Conservation (phyloP, 179 eudicot genomes). For the Camellia oleifera region DNA sequence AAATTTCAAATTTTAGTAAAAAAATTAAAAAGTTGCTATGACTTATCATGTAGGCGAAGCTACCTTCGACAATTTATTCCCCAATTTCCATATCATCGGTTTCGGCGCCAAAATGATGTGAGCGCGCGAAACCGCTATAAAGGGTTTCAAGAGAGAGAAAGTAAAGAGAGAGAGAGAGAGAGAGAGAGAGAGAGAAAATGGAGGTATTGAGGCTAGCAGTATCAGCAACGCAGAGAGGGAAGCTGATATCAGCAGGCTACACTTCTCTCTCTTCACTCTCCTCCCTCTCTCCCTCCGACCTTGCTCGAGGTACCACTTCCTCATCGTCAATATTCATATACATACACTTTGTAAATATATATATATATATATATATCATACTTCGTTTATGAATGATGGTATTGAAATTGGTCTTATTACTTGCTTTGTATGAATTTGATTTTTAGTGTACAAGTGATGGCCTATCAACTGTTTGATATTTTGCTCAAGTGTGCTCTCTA, state of each 20-base stretch:
- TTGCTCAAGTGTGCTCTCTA: neutral
- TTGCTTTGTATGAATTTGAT: neutral
- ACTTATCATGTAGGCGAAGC: too few species aligned
- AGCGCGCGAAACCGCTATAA: constrained; percentile 5
- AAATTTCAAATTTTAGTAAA: too few species aligned
- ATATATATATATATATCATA: neutral
- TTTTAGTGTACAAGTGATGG: neutral
- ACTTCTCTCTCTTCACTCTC: constrained; percentile 67
- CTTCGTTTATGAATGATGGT: neutral
- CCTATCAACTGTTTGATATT: constrained; percentile 4
- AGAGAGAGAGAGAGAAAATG: constrained; percentile 37
- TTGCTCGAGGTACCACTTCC: constrained; percentile 55
- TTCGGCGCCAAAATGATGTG: constrained; percentile 2
- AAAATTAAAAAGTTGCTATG: too few species aligned
- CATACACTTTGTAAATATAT: neutral
- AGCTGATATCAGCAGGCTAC: constrained; percentile 77
- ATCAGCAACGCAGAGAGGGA: constrained; percentile 68
- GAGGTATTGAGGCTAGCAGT: constrained; percentile 55
- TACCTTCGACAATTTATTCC: too few species aligned
- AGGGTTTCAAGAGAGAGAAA: neutral
- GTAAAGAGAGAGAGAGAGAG: constrained; percentile 10
- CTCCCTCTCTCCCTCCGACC: constrained; percentile 47
- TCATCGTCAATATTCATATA: neutral
- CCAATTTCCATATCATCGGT: neutral
- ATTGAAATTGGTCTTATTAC: neutral